Conservation (phyloP, 2,329 filamentous ascomycete genomes). For the Aplosporella prunicola region DNA sequence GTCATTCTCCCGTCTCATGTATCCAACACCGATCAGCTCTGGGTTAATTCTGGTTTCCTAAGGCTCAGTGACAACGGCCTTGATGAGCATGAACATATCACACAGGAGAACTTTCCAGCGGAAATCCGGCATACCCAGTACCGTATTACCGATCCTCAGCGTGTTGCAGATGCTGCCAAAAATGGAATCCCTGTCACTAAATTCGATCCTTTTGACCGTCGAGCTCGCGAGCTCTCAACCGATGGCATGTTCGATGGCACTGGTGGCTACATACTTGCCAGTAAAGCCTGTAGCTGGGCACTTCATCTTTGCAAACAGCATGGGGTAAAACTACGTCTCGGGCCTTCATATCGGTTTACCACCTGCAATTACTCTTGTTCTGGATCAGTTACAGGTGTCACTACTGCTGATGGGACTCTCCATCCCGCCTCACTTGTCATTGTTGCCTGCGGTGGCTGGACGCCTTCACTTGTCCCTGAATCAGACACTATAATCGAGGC, state of each 20-base stretch:
- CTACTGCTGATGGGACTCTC: constrained; percentile 32
- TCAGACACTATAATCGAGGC: constrained; percentile 38
- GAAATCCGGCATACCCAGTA: constrained; percentile 20
- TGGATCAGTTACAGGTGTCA: constrained; percentile 29
- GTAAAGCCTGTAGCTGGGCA: constrained; percentile 39
- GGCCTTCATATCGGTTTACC: constrained; percentile 8
- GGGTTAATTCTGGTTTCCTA: constrained; percentile 19
- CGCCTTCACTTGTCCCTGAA: constrained; percentile 33
- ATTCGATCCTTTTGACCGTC: constrained; percentile 7
- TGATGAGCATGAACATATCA: constrained; percentile 15
- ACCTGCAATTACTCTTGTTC: neutral
- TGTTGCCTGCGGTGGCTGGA: constrained; percentile 38
- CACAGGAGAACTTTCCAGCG: constrained; percentile 17
- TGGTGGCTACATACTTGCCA: constrained; percentile 38
- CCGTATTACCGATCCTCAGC: constrained; percentile 15
- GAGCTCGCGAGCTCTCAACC: neutral
- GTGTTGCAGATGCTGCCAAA: neutral
- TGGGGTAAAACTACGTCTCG: constrained; percentile 37
- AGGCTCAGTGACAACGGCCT: constrained; percentile 14
- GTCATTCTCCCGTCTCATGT: constrained; percentile 1
- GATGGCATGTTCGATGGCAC: constrained; percentile 32
- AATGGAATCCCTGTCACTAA: constrained; percentile 5
- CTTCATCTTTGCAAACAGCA: constrained; percentile 33
- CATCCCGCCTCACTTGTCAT: constrained; percentile 35
- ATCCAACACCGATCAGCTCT: constrained; percentile 10